phyloP scores from a whole-genome alignment of 2,329 filamentous ascomycete species.

The Diaporthe longicolla region DNA sequence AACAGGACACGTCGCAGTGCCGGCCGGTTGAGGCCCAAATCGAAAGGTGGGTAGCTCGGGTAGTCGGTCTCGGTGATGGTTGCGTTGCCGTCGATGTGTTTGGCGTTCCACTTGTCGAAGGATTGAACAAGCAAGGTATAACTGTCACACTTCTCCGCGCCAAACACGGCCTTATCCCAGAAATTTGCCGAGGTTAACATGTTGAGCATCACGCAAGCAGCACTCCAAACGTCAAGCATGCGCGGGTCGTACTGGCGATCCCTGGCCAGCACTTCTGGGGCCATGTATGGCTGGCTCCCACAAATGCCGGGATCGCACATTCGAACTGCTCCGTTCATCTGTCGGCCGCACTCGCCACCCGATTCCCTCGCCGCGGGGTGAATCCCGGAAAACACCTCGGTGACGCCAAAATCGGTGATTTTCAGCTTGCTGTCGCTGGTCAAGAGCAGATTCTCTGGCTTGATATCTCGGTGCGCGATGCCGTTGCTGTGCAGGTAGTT shows the following conservation, averaged over 20 bases:
- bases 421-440: constrained; percentile 86
- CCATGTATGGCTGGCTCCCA: constrained; percentile 88
- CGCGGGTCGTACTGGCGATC: constrained; percentile 78
- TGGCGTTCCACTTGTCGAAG: constrained; percentile 77
- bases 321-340: constrained; percentile 76
- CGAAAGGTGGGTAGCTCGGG: constrained; percentile 75
- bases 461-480: constrained; percentile 92
- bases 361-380: constrained; percentile 84
- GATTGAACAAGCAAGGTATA: constrained; percentile 76
- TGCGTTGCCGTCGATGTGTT: constrained; percentile 58
- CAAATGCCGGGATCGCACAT: constrained; percentile 85
- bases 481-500: constrained; percentile 86
- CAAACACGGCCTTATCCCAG: constrained; percentile 77
- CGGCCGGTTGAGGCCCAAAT: constrained; percentile 75
- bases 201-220: constrained; percentile 85
- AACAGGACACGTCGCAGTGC: constrained; percentile 79
- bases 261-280: constrained; percentile 85
- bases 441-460: constrained; percentile 88
- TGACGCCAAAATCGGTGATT: constrained; percentile 92
- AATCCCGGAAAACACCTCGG: constrained; percentile 85
- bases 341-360: constrained; percentile 79
- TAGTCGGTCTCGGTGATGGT: constrained; percentile 71
- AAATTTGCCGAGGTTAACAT: constrained; percentile 80
- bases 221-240: constrained; percentile 87
- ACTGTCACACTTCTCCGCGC: constrained; percentile 61